phyloP scores from a whole-genome alignment of 768 basidiomycete genomes.

The Lepiota venenata region DNA sequence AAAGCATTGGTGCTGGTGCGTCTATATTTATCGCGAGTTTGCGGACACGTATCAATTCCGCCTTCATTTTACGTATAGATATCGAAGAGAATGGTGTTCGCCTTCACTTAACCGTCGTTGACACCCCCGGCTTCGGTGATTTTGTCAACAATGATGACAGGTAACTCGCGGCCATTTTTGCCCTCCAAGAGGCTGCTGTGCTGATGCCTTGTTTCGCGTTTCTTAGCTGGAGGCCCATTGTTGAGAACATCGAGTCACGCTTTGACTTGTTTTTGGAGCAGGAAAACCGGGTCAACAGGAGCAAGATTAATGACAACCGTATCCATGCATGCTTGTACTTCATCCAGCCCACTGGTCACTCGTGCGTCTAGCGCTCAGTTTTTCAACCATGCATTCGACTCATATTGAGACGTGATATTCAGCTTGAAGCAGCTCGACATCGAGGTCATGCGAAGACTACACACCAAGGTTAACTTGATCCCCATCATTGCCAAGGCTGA shows the following conservation, averaged over 20 bases:
- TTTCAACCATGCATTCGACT: not conserved
- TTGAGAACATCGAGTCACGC: constrained; percentile 97
- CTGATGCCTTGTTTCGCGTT: constrained; percentile 18
- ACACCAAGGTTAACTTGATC: constrained; percentile 97
- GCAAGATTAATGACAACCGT: constrained; percentile 93
- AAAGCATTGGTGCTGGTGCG: constrained; percentile 96
- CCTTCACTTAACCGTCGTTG: constrained; percentile 96
- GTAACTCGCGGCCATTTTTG: constrained; percentile 35
- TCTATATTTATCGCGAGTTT: constrained; percentile 25
- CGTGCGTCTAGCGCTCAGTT: constrained; percentile 55
- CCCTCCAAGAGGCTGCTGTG: constrained; percentile 10
- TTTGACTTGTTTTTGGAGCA: constrained; percentile 98
- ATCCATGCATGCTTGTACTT: constrained; percentile 99
- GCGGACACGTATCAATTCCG: constrained; percentile 22
- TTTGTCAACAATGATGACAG: constrained; percentile 99
- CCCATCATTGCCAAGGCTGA: constrained; percentile 99
- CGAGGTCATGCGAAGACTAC: constrained; percentile 97
- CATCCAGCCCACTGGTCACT: constrained; percentile 97
- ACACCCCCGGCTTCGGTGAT: constrained; percentile 98
- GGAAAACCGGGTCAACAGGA: constrained; percentile 96
- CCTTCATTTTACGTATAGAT: constrained; percentile 51
- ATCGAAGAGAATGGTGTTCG: constrained; percentile 99
- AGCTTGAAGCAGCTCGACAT: constrained; percentile 98
- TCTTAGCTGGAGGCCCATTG: constrained; percentile 93
- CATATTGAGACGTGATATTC: constrained; percentile 8